Evolutionary conservation across 139 green algal species (phyloP).

Genomic region (Chlamydomonas asymmetrica): DNA sequence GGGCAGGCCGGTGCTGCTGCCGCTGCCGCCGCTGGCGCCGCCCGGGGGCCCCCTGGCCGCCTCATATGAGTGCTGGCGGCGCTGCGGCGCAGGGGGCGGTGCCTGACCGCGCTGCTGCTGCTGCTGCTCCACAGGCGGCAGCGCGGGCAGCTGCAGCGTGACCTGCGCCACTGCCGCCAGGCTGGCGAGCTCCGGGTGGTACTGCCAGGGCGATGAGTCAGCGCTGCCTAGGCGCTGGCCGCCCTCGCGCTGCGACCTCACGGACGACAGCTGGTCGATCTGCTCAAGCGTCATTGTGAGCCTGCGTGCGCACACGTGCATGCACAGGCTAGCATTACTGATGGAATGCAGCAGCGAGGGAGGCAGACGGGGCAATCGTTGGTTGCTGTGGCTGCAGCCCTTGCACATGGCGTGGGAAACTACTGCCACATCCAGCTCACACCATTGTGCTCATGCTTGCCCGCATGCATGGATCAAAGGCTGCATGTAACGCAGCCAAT

Average conservation of each 20-base stretch:
- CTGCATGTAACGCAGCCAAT: too few relatives aligned
- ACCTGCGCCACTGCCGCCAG: conserved; percentile 18
- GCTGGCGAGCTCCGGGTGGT: conserved; percentile 39
- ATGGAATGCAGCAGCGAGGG: background rate
- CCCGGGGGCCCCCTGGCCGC: background rate
- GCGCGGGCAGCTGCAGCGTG: background rate
- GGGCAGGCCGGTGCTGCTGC: background rate
- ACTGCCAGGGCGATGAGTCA: conserved; percentile 42
- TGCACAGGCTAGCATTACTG: background rate
- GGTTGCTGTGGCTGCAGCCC: background rate
- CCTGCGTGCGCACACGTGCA: background rate
- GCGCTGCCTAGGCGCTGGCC: conserved; percentile 37
- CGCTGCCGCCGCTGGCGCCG: background rate
- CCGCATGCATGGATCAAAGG: too few relatives aligned
- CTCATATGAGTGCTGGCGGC: background rate
- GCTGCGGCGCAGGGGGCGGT: background rate
- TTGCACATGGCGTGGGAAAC: too few relatives aligned
- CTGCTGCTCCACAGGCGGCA: background rate
- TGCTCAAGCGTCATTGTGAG: conserved; percentile 46
- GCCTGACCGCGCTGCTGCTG: background rate
- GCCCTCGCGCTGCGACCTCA: conserved; percentile 31
- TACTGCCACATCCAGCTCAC: too few relatives aligned
- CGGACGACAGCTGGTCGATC: conserved; percentile 43
- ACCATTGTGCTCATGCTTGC: background rate
- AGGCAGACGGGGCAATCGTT: background rate